phyloP scores from a whole-genome alignment of 306 rosid genomes.

The Arachis hypogaea region DNA sequence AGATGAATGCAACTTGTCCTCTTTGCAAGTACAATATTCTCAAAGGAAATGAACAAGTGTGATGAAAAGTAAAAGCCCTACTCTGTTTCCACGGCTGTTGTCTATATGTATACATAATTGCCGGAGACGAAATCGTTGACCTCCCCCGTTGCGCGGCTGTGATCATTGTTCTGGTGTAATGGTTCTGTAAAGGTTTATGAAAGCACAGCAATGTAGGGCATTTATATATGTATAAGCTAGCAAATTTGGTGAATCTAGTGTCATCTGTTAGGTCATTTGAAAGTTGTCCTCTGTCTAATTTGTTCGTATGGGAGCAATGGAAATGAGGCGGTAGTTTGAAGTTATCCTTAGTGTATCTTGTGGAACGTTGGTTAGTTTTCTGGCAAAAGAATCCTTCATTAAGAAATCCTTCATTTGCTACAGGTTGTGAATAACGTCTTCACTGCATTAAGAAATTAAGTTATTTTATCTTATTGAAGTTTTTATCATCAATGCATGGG shows the following conservation, averaged over 20 bases:
- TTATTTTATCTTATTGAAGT: not conserved
- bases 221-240: constrained; percentile 42
- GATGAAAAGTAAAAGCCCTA: constrained; percentile 35
- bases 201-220: constrained; percentile 36
- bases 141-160: constrained; percentile 37
- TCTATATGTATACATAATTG: constrained; percentile 51
- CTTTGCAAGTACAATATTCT: constrained; percentile 96
- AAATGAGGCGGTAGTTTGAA: not conserved
- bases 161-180: constrained; percentile 27
- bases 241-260: constrained; percentile 21
- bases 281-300: constrained; percentile 13
- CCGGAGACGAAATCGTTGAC: constrained; percentile 44
- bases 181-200: constrained; percentile 39
- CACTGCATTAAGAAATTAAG: not conserved
- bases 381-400: not conserved
- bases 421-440: not conserved
- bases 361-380: constrained; percentile 22
- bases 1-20: constrained; percentile 98
- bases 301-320: not conserved
- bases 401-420: not conserved
- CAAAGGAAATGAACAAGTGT: constrained; percentile 78
- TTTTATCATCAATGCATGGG: not conserved
- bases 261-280: constrained; percentile 12
- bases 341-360: not conserved
- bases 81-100: constrained; percentile 29